Evolutionary conservation across 805 yeast genomes (phyloP), one percentile per base, ranked within the genome.

Genomic region (Starmera quercuum): DNA sequence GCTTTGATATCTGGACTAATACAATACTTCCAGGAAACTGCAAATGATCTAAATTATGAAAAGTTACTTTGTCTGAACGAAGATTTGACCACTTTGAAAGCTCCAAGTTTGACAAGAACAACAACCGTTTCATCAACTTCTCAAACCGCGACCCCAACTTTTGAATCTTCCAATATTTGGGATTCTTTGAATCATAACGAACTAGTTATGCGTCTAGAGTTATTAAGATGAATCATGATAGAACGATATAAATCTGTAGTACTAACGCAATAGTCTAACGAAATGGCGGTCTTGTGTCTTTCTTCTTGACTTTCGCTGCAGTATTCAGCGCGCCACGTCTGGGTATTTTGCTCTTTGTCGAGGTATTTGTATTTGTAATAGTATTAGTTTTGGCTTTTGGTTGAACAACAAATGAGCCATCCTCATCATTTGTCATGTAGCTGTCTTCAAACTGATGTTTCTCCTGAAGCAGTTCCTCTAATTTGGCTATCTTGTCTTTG

Each of bases 361-460:
- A 16, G 10, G 30, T 6, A 8, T 18, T 7, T 26, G 19, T 15
- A 7, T 12, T 7, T 7, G 8, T 24, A 19, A 17, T 27, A 15
- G 14, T 27, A 21, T 16, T 16, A 13, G 29, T 17, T 7, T 27
- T 26, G 18, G 10, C 14, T 7, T 35, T 34, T 2, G 62, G 62
- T 25, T 51, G 46, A 8, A 40, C 42, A 4, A 57, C 30, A 34
- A 57, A 57, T 6, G 59, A 51, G 4, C 50, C 53, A 33, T 49
- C 54, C 6, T 44, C 54, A 28, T 54, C 58, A 34, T 54, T 49
- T 4, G 60, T 53, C 47, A 54, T 36, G 27, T 56, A 56, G 17
- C 27, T 13, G 10, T 30, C 5, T 19, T 21, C 27, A 7, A 14
- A 5, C 13, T 41, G 44, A n/a, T n/a, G n/a, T n/a, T 36, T 36